Percentiles rank a stretch among this genome's conserved stretches.
These are phyloP conservation scores for Eucalyptus albens DNA, from an alignment of 345 rosid genomes.

Conservation along the genomic window DNA sequence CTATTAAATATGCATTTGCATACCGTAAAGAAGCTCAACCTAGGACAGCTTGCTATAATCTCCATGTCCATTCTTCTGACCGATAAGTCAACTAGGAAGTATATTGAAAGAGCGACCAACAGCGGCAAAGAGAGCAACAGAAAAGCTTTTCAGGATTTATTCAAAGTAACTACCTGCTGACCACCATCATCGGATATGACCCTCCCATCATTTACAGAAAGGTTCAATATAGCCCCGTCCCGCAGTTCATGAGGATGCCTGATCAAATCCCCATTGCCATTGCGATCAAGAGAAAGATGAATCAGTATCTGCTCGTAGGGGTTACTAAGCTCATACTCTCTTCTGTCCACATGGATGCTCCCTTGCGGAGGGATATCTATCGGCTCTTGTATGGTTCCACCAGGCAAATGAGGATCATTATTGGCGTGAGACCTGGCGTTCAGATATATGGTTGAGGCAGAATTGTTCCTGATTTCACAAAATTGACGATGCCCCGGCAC, in stretches of 20 bases:
- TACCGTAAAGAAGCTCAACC: no score
- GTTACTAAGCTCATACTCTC: rapidly evolving
- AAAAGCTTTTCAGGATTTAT: neutral
- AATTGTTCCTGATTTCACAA: no score
- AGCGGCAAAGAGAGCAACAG: neutral
- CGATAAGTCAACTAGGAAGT: neutral
- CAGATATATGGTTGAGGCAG: no score
- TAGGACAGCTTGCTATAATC: neutral
- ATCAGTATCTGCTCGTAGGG: no score
- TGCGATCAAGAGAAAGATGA: no score
- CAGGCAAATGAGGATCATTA: no score
- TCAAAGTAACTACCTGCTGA: neutral
- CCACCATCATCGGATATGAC: no score
- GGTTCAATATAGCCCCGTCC: no score
- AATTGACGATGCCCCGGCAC: no score
- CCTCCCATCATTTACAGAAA: rapidly evolving
- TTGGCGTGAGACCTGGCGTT: no score
- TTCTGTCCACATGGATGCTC: no score
- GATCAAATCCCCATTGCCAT: no score
- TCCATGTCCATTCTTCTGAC: neutral
- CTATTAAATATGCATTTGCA: neutral
- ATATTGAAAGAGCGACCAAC: neutral
- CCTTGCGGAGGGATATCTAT: rapidly evolving
- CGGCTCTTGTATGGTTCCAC: rapidly evolving
- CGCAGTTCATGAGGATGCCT: rapidly evolving